phyloP scores from a whole-genome alignment of 345 rosid genomes.

The Eucalyptus camaldulensis region DNA sequence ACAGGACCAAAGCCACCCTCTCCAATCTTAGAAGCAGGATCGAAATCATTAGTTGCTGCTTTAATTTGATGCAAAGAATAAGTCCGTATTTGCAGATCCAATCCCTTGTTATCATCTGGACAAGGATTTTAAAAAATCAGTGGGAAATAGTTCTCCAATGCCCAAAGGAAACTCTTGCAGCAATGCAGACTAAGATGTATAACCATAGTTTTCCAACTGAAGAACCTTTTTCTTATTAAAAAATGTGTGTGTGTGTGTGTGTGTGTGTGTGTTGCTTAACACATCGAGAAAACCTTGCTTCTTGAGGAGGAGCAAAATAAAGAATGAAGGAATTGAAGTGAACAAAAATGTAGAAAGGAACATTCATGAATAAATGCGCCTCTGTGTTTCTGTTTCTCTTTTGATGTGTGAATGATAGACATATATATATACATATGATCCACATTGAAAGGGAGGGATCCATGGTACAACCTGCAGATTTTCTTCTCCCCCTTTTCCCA shows the following conservation, averaged over 20 bases:
- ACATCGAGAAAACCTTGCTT: not conserved
- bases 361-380: not conserved
- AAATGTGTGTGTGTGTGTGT: no score
- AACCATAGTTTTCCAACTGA: not conserved
- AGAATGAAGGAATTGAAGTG: not conserved
- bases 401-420: not conserved
- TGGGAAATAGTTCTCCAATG: not conserved
- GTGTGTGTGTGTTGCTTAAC: not conserved
- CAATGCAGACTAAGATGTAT: not conserved
- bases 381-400: not conserved
- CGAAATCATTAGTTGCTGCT: conserved; percentile 26
- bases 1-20: conserved; percentile 48
- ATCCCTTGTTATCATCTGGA: not conserved
- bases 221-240: not conserved
- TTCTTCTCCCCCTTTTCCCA: not conserved
- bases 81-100: conserved; percentile 15
- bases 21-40: conserved; percentile 22
- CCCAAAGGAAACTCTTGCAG: not conserved
- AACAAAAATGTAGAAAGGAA: not conserved
- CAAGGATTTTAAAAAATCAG: not conserved
- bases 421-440: not conserved
- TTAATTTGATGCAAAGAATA: conserved; percentile 25
- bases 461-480: not conserved
- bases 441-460: not conserved
- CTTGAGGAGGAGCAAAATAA: not conserved